Percentiles rank a stretch among this genome's conserved stretches.
Conservation (phyloP, 2,329 filamentous ascomycete species). For the Venturia nashicola region DNA sequence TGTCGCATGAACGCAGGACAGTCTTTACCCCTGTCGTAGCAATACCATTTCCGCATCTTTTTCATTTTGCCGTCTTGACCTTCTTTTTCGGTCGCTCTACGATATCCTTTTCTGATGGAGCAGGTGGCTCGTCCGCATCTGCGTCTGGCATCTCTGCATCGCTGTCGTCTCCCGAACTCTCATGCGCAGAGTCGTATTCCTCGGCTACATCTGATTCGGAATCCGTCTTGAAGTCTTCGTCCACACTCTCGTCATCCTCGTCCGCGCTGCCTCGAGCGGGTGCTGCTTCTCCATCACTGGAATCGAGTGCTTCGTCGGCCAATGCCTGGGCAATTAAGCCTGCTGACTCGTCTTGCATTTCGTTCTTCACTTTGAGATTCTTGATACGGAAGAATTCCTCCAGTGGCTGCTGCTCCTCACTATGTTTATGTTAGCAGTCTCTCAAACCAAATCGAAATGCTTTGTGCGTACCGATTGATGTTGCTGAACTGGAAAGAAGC, state of each 20-base stretch:
- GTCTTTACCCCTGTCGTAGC: background rate
- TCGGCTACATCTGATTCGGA: constrained; percentile 93
- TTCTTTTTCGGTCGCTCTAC: constrained; percentile 53
- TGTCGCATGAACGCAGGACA: background rate
- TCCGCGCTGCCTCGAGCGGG: constrained; percentile 76
- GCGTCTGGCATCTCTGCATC: constrained; percentile 48
- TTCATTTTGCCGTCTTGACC: constrained; percentile 34
- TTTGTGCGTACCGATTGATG: constrained; percentile 62
- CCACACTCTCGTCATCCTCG: constrained; percentile 88
- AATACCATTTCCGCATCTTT: background rate
- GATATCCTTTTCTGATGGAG: constrained; percentile 27
- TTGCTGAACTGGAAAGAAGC: constrained; percentile 96
- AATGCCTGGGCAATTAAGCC: constrained; percentile 66
- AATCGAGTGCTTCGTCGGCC: constrained; percentile 69
- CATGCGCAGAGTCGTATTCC: constrained; percentile 85
- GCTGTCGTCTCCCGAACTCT: constrained; percentile 64
- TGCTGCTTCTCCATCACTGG: constrained; percentile 66
- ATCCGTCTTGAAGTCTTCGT: constrained; percentile 90
- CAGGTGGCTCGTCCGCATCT: constrained; percentile 27
- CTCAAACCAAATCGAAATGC: background rate
- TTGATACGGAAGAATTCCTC: constrained; percentile 97
- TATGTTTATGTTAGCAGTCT: constrained; percentile 21
- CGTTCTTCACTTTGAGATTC: constrained; percentile 91
- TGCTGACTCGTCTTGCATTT: constrained; percentile 81
- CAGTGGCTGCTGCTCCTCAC: constrained; percentile 89